phyloP scores from a whole-genome alignment of 2,329 filamentous ascomycete genomes.

The Eurotiales sp. region DNA sequence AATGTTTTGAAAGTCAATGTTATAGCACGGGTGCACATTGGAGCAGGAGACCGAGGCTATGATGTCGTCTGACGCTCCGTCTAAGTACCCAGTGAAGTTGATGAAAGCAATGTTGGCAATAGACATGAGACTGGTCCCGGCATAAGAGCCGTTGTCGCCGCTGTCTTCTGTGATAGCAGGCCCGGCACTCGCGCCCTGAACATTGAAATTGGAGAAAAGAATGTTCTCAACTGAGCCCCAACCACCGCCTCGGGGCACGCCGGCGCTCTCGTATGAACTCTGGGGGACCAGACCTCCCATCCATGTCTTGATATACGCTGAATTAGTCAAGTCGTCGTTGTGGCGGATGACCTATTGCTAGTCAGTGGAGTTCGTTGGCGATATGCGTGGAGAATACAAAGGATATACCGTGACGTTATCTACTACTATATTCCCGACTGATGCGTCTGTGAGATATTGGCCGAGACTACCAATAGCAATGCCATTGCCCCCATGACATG shows the following conservation, averaged over 20 bases:
- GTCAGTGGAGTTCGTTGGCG: neutral
- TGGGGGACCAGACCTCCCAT: slow-evolving; percentile 48
- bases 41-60: slow-evolving; percentile 48
- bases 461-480: slow-evolving; percentile 52
- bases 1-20: slow-evolving; percentile 47
- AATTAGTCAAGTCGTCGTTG: slow-evolving; percentile 47
- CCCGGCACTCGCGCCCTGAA: slow-evolving; percentile 45
- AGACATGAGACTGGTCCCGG: slow-evolving; percentile 50
- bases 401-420: slow-evolving; percentile 37
- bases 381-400: neutral
- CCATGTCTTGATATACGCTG: slow-evolving; percentile 57
- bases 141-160: slow-evolving; percentile 48
- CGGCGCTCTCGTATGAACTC: slow-evolving; percentile 47
- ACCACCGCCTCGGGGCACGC: slow-evolving; percentile 49
- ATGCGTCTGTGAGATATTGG: slow-evolving; percentile 54
- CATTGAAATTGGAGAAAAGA: slow-evolving; percentile 49
- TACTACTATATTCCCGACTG: slow-evolving; percentile 48
- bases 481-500: slow-evolving; percentile 54
- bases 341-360: slow-evolving; percentile 36
- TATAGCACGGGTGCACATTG: slow-evolving; percentile 48
- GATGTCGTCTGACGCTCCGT: slow-evolving; percentile 26
- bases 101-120: slow-evolving; percentile 49
- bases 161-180: slow-evolving; percentile 47
- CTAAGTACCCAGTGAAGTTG: slow-evolving; percentile 50
- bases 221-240: slow-evolving; percentile 54